These are phyloP conservation scores for Macadamia tetraphylla DNA, from an alignment of 164 flowering plant genomes.

Conservation along the genomic window DNA sequence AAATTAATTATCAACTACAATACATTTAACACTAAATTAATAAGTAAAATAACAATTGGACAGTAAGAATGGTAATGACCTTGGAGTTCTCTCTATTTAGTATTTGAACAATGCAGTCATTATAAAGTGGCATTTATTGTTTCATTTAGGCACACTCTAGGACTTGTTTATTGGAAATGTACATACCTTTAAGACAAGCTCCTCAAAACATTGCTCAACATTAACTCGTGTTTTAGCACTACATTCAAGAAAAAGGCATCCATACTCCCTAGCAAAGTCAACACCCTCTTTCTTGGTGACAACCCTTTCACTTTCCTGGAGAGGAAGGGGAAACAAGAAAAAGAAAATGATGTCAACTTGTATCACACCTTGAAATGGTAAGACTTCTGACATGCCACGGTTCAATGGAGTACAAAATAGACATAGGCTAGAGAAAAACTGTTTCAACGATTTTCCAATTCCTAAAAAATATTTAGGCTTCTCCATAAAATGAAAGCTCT, in stretches of 20 bases:
- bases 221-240: slow-evolving; percentile 83
- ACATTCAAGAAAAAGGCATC: slow-evolving; percentile 76
- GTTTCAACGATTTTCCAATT: too few relatives aligned
- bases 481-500: neutral
- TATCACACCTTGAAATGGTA: too few relatives aligned
- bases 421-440: neutral
- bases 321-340: neutral
- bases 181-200: slow-evolving; percentile 70
- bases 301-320: slow-evolving; percentile 73
- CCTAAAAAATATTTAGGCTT: neutral
- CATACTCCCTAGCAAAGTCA: slow-evolving; percentile 73
- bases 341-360: neutral
- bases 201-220: slow-evolving; percentile 78
- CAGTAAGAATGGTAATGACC: too few relatives aligned
- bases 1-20: too few relatives aligned
- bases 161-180: neutral
- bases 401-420: neutral
- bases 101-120: too few relatives aligned
- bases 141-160: neutral
- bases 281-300: slow-evolving; percentile 78
- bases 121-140: too few relatives aligned
- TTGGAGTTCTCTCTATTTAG: too few relatives aligned
- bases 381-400: neutral
- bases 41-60: too few relatives aligned
- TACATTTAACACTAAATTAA: too few relatives aligned